Base-by-base conservation (phyloP, 2,329 filamentous ascomycete species). In the Metarhizium anisopliae region DNA sequence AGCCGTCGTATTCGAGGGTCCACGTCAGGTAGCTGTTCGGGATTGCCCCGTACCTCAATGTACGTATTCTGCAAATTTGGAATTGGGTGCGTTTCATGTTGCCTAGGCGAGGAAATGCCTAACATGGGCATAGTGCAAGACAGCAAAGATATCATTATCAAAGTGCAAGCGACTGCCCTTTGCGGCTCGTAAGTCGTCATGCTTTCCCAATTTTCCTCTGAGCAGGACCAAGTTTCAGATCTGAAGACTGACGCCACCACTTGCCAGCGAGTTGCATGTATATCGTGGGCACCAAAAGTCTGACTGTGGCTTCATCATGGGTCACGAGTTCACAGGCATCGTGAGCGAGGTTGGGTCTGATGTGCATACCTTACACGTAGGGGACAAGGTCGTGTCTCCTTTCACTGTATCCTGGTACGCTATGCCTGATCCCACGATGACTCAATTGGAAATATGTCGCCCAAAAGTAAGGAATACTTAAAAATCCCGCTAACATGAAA, bases 321-420 rank as follows among this genome's bases (percentile, higher is more conserved):
- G 90, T 57, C 92, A 96, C 68, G 92, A 96, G 67, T 95, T 95
- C 66, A 90, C 89, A 2, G 92, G 92, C 5, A 80, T 77, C 29
- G 82, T 95, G 10, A 79, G 85, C 38, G 82, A 87, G 59, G 74
- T 79, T 49, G 91, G 91, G 0, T 73, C 78, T 16, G 78, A 74
- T 2, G 89, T 96, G 50, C 85, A 81, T 63, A 82, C 78, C 0
- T 76, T 95, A 60, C 75, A 83, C 59, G 75, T 86, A 53, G 91
- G 90, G 5, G 91, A 96, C 69, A 82, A 83, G 63, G 78, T 96
- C 36, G 89, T 96, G 20, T 82, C 86, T 29, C 90, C 92, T 0
- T 96, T 96, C 69, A 96, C 90, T 29, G 78, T 82, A 36, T 90
- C 86, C 16, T 93, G 89, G 83, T 88, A 74, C 57, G 79, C 69